phyloP scores from a whole-genome alignment of 805 yeast genomes.

The Naumovozyma castellii region DNA sequence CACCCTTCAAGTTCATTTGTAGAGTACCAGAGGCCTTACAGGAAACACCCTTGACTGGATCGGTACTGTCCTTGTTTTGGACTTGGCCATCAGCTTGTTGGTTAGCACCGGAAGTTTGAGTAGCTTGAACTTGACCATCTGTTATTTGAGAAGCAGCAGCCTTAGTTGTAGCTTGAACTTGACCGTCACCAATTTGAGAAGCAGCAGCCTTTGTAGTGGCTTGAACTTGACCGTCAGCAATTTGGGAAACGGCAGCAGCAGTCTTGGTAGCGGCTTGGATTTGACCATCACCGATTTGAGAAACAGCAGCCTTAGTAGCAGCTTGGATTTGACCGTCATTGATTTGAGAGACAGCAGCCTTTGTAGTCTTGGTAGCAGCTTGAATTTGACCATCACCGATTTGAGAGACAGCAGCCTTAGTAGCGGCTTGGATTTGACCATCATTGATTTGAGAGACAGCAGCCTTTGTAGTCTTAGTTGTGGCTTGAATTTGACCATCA shows the following conservation, averaged over 20 bases:
- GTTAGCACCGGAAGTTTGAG: slow-evolving; percentile 23
- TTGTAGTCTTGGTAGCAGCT: slow-evolving; percentile 16
- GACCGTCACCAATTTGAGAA: slow-evolving; percentile 32
- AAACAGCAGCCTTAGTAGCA: slow-evolving; percentile 25
- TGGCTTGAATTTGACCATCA: slow-evolving; percentile 29
- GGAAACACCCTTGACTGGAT: slow-evolving; percentile 29
- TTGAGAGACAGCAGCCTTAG: slow-evolving; percentile 29
- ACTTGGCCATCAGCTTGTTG: slow-evolving; percentile 20
- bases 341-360: slow-evolving; percentile 40
- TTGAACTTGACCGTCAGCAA: slow-evolving; percentile 36
- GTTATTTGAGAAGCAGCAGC: slow-evolving; percentile 29
- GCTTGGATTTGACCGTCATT: slow-evolving; percentile 56
- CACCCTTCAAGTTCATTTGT: slow-evolving; percentile 41
- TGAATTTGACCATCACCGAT: slow-evolving; percentile 38
- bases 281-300: slow-evolving; percentile 37
- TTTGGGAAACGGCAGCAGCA: slow-evolving; percentile 28
- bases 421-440: slow-evolving; percentile 36
- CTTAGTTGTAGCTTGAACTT: slow-evolving; percentile 25
- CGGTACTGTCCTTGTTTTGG: slow-evolving; percentile 28
- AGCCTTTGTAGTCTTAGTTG: slow-evolving; percentile 24
- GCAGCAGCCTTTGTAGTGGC: slow-evolving; percentile 28
- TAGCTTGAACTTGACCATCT: slow-evolving; percentile 42
- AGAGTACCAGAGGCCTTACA: slow-evolving; percentile 44
- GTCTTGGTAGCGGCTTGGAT: slow-evolving; percentile 32
- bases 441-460: slow-evolving; percentile 33